Conservation (phyloP, 75 land plant genomes). For the Selaginella moellendorffii region DNA sequence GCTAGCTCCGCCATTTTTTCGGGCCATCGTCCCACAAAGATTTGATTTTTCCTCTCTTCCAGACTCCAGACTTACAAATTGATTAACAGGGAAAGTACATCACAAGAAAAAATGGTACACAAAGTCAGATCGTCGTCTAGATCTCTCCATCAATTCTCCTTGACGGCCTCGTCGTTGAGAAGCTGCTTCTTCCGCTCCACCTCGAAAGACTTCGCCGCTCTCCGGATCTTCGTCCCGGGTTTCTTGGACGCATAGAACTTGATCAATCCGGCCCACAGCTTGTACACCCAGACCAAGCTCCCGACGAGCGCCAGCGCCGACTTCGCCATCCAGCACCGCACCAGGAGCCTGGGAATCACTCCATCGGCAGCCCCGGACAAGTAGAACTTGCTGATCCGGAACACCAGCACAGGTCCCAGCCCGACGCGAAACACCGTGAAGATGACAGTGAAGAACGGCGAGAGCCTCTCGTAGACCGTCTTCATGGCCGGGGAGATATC, state of each 20-base stretch:
- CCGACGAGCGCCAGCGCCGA: constrained; percentile 37
- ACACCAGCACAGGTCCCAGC: constrained; percentile 44
- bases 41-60: too few species aligned
- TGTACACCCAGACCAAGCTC: constrained; percentile 56
- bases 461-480: constrained; percentile 25
- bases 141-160: too few species aligned
- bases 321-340: constrained; percentile 59
- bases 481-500: constrained; percentile 20
- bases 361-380: constrained; percentile 27
- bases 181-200: too few species aligned
- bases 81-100: too few species aligned
- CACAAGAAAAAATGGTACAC: too few species aligned
- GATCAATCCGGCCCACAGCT: constrained; percentile 47
- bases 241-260: background rate
- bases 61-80: too few species aligned
- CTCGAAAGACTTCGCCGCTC: too few species aligned
- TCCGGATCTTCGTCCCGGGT: too few species aligned
- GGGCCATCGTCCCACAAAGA: too few species aligned
- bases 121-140: too few species aligned
- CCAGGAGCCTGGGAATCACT: constrained; percentile 56
- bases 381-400: constrained; percentile 40
- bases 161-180: too few species aligned
- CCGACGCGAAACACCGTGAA: constrained; percentile 41
- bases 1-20: too few species aligned
- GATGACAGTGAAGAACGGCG: constrained; percentile 34